A percentile compares a stretch with the other conserved stretches of the same genome.
Evolutionary conservation across 768 basidiomycete genomes (phyloP).

Genomic region (Porphyrellus cyaneotinctus): DNA sequence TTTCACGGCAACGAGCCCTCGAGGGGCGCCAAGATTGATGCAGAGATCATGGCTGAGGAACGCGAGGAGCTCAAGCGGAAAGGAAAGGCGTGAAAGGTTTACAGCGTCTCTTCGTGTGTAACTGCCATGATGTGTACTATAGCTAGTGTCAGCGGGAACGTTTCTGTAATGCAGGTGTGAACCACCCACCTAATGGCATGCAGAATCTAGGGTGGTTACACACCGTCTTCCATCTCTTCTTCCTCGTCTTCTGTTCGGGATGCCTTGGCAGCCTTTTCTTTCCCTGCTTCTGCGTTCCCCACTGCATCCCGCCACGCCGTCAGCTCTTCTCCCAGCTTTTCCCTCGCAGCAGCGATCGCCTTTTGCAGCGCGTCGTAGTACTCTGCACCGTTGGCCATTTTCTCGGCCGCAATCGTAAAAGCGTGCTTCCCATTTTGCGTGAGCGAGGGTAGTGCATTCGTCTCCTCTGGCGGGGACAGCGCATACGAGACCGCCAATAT

Average conservation of each 20-base stretch:
- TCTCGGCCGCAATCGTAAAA: slow-evolving; percentile 24
- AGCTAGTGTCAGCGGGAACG: no score
- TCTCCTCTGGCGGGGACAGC: slow-evolving; percentile 21
- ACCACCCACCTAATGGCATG: neutral
- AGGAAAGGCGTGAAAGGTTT: slow-evolving; percentile 29
- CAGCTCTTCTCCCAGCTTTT: slow-evolving; percentile 59
- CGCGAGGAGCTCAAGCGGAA: slow-evolving; percentile 44
- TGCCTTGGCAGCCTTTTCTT: slow-evolving; percentile 46
- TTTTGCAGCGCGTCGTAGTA: slow-evolving; percentile 52
- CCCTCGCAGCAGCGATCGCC: slow-evolving; percentile 50
- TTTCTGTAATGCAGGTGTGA: neutral
- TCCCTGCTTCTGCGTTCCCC: slow-evolving; percentile 57
- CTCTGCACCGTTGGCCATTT: slow-evolving; percentile 1
- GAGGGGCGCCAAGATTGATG: slow-evolving; percentile 55
- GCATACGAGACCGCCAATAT: slow-evolving; percentile 20
- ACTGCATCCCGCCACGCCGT: slow-evolving; percentile 74
- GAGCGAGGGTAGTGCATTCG: slow-evolving; percentile 18
- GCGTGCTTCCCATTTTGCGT: slow-evolving; percentile 20
- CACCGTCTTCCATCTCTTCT: slow-evolving; percentile 40
- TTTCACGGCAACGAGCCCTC: slow-evolving; percentile 57
- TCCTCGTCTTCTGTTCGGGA: slow-evolving; percentile 45
- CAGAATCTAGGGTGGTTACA: neutral
- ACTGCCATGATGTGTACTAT: neutral
- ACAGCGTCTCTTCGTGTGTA: no score
- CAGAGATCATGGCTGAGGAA: slow-evolving; percentile 51